Conservation (phyloP, 805 yeast genomes). For the Suhomyces sp. region DNA sequence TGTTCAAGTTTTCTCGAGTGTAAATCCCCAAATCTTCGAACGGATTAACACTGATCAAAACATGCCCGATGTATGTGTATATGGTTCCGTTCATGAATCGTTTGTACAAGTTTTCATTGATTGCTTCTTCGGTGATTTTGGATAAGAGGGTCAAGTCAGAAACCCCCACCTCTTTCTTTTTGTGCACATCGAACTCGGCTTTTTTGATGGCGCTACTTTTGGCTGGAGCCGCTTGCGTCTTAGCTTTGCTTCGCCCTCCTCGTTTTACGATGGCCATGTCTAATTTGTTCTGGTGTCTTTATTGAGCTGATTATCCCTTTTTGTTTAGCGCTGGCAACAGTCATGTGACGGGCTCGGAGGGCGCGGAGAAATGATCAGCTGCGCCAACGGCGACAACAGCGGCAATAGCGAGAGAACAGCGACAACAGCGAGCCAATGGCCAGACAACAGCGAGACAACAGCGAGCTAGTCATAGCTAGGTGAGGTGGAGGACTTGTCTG, state of each 20-base stretch:
- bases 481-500: too few relatives aligned
- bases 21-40: constrained; percentile 95
- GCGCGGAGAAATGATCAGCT: background rate
- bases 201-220: constrained; percentile 64
- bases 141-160: constrained; percentile 88
- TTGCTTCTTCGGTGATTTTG: constrained; percentile 85
- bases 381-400: background rate
- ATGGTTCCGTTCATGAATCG: constrained; percentile 87
- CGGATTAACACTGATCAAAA: constrained; percentile 93
- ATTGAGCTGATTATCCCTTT: background rate
- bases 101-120: constrained; percentile 85
- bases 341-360: background rate
- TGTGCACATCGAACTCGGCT: constrained; percentile 83
- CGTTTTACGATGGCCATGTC: constrained; percentile 75
- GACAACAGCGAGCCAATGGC: too few relatives aligned
- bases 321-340: background rate
- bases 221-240: constrained; percentile 53
- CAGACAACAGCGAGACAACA: too few relatives aligned
- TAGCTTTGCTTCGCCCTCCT: constrained; percentile 58
- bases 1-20: constrained; percentile 69
- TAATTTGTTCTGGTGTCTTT: background rate
- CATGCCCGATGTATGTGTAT: constrained; percentile 92
- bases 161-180: constrained; percentile 97
- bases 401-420: too few relatives aligned
- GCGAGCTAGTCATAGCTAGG: too few relatives aligned